Percentiles rank a stretch among this genome's conserved stretches.
These are phyloP conservation scores for Paracoccidioides lutzii DNA, from an alignment of 2,329 filamentous ascomycete genomes.

Conservation along the genomic window DNA sequence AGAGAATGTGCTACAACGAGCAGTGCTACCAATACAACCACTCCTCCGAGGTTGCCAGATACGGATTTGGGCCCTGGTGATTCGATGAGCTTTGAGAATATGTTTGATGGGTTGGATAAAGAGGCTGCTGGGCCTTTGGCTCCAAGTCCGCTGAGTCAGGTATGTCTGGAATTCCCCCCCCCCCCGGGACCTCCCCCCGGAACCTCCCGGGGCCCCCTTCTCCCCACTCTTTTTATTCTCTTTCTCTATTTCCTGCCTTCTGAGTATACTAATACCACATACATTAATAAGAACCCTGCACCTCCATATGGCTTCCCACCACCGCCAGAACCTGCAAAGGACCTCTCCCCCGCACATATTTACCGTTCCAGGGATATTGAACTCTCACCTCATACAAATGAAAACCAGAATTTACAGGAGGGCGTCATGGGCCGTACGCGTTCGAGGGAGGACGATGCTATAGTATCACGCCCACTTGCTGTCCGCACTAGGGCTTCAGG, in stretches of 20 bases:
- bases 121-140: slow-evolving; percentile 2
- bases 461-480: background rate
- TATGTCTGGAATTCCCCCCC: background rate
- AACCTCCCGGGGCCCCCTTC: too few relatives aligned
- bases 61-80: slow-evolving; percentile 29
- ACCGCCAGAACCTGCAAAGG: slow-evolving; percentile 13
- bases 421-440: slow-evolving; percentile 28
- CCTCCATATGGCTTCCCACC: slow-evolving; percentile 15
- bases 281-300: background rate
- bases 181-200: too few relatives aligned
- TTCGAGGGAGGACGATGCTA: background rate
- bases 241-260: background rate
- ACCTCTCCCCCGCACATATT: slow-evolving; percentile 32
- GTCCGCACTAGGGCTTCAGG: background rate
- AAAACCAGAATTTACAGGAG: slow-evolving; percentile 39
- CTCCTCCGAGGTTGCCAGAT: slow-evolving; percentile 39
- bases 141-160: background rate
- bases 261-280: background rate
- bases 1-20: slow-evolving; percentile 38
- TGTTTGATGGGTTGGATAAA: slow-evolving; percentile 38
- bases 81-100: slow-evolving; percentile 37
- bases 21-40: slow-evolving; percentile 40
- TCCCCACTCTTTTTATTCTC: background rate
- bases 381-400: slow-evolving; percentile 40
- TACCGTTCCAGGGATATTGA: slow-evolving; percentile 34